Base-by-base conservation (phyloP, 2,329 filamentous ascomycete genomes). In the Fusarium sp. region DNA sequence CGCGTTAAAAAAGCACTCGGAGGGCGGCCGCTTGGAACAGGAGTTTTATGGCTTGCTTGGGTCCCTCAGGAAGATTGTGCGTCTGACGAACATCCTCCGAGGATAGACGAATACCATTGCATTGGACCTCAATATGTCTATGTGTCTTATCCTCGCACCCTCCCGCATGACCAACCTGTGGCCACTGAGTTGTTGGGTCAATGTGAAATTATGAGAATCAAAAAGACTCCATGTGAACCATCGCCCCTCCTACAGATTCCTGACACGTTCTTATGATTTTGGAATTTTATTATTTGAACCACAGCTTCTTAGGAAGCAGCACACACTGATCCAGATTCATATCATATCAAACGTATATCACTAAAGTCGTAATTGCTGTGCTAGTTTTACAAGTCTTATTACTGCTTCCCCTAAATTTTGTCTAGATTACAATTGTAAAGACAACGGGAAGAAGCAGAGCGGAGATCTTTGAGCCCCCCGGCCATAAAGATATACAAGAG, bases 31-130 rank as follows among this genome's bases (percentile, higher is more conserved):
- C 80, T 81, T 79, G 80, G 79, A 81, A 82, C 76, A 75, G 81
- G 81, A 82, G 80, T 82, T 81, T 78, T 77, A 79, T 79, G 80
- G 79, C 78, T 80, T 81, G 79, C 79, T 81, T 80, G 80, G 76
- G 78, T 81, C 80, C 63, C 51, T 77, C 75, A 77, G 79, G 78
- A 80, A 77, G 76, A 79, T 79, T 73, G 79, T 79, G 76, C 77
- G 75, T 80, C 76, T 80, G 77, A 80, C 79, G 77, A 81, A 78
- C 75, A 77, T 81, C 76, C 78, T 78, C 74, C 75, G 76, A 77
- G 76, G 76, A 80, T 82, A 82, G 80, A 81, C 78, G 75, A 82
- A 80, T 81, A 79, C 77, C 76, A 81, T 77, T 79, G 73, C 77
- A 80, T 77, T 80, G 78, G 73, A 78, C 72, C 75, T 74, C 67